A percentile compares a stretch with the other conserved stretches of the same genome.
These are phyloP conservation scores for Salix viminalis DNA, from an alignment of 345 rosid species.

Conservation along the genomic window DNA sequence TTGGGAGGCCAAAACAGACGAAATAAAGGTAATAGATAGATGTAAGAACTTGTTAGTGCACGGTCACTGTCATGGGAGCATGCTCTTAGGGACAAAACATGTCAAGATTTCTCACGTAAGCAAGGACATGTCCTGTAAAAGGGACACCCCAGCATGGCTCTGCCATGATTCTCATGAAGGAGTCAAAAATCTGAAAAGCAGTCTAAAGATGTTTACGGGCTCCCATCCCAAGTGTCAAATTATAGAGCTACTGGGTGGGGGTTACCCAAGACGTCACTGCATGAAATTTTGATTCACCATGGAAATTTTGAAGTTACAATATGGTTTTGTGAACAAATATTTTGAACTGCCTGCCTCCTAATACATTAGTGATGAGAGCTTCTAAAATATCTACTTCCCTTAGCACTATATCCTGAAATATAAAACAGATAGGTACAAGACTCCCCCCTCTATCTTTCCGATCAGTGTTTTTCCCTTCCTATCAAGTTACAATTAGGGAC, in stretches of 20 bases:
- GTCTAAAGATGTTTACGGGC: background rate
- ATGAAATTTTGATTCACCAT: too few species aligned
- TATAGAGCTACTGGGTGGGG: background rate
- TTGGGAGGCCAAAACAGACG: too few species aligned
- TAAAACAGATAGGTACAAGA: slow-evolving; percentile 4
- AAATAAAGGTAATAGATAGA: too few species aligned
- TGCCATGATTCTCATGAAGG: background rate
- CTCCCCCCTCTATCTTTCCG: slow-evolving; percentile 20
- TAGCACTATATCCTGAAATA: slow-evolving; percentile 11
- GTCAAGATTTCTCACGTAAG: background rate
- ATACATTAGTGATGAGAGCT: background rate
- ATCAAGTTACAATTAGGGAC: slow-evolving; percentile 46
- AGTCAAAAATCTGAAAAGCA: background rate
- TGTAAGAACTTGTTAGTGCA: too few species aligned
- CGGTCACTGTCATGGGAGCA: background rate
- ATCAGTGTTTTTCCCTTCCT: slow-evolving; percentile 33
- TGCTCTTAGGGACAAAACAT: background rate
- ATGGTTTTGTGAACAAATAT: background rate
- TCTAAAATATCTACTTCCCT: slow-evolving; percentile 16
- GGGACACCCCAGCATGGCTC: background rate
- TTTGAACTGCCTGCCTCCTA: background rate
- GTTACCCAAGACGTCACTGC: background rate
- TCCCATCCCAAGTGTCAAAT: background rate
- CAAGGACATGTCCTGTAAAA: background rate
- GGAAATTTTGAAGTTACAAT: background rate